A percentile compares a stretch with the other conserved stretches of the same genome.
These are phyloP conservation scores for Pestalotiopsis sp. DNA, from an alignment of 2,329 filamentous ascomycete species.

Conservation along the genomic window DNA sequence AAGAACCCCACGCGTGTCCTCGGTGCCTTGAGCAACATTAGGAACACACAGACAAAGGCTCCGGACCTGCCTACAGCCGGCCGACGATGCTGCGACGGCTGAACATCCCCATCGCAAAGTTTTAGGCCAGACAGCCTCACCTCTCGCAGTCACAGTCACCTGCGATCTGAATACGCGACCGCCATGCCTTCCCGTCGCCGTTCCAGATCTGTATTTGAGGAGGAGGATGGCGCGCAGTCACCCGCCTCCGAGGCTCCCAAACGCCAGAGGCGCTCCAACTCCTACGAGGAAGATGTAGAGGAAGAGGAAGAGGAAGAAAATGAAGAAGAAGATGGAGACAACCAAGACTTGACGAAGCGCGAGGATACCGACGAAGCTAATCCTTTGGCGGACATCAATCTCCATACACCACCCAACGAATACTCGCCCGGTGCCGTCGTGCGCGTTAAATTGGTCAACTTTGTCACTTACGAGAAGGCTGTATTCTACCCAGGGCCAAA, in stretches of 20 bases:
- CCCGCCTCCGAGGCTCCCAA: constrained; percentile 26
- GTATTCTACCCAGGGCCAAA: constrained; percentile 91
- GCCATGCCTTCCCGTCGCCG: constrained; percentile 43
- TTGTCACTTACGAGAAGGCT: constrained; percentile 91
- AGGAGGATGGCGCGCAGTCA: constrained; percentile 34
- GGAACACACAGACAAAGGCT: neutral
- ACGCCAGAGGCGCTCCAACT: constrained; percentile 22
- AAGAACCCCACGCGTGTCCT: neutral
- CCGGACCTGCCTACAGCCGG: neutral
- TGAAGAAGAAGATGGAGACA: constrained; percentile 16
- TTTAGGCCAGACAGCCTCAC: neutral
- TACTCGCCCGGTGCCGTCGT: constrained; percentile 84
- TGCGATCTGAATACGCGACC: neutral
- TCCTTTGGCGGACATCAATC: neutral
- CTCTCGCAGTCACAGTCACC: neutral
- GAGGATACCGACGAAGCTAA: constrained; percentile 7
- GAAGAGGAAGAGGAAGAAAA: neutral
- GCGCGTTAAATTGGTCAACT: constrained; percentile 82
- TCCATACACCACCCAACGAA: constrained; percentile 18
- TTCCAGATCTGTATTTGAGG: constrained; percentile 44
- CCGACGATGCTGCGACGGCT: neutral
- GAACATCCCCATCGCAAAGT: neutral
- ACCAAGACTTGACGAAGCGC: neutral
- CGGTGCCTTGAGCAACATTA: neutral
- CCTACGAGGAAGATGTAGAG: constrained; percentile 37